A percentile compares a stretch with the other conserved stretches of the same genome.
These are phyloP conservation scores for Leucaena leucocephala DNA, from an alignment of 306 rosid species.

Conservation along the genomic window DNA sequence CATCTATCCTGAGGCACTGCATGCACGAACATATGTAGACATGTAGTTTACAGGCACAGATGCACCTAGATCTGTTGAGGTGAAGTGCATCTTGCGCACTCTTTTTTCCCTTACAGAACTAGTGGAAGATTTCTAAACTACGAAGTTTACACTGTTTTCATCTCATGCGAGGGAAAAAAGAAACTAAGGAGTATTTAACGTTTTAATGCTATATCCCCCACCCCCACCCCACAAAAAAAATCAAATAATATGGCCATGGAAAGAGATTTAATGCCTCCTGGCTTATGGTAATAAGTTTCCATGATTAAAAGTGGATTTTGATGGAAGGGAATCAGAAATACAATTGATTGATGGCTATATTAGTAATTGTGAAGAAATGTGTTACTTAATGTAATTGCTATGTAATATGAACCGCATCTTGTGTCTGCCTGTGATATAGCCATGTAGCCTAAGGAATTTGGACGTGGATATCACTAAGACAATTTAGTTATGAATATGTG, in stretches of 20 bases:
- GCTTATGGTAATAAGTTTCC: background rate
- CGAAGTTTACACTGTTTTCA: background rate
- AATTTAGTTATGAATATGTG: background rate
- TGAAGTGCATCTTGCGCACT: background rate
- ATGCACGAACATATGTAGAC: background rate
- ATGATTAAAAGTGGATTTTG: background rate
- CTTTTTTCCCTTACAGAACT: too few relatives aligned
- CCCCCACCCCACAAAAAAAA: background rate
- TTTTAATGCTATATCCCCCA: background rate
- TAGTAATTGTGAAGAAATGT: background rate
- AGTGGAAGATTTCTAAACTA: background rate
- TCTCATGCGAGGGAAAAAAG: background rate
- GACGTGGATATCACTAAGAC: background rate
- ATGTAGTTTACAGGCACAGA: background rate
- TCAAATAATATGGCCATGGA: background rate
- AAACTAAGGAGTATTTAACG: background rate
- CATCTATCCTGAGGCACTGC: slow-evolving; percentile 14
- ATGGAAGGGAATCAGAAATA: background rate
- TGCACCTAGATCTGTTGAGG: background rate
- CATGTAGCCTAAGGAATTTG: background rate
- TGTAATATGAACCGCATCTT: background rate
- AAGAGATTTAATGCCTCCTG: background rate
- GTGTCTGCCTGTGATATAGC: background rate
- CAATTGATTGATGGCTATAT: background rate
- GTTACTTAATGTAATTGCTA: background rate